Percentiles rank a stretch among this genome's conserved stretches.
phyloP scores from a whole-genome alignment of 805 yeast genomes.

The Candida yuanshanica region DNA sequence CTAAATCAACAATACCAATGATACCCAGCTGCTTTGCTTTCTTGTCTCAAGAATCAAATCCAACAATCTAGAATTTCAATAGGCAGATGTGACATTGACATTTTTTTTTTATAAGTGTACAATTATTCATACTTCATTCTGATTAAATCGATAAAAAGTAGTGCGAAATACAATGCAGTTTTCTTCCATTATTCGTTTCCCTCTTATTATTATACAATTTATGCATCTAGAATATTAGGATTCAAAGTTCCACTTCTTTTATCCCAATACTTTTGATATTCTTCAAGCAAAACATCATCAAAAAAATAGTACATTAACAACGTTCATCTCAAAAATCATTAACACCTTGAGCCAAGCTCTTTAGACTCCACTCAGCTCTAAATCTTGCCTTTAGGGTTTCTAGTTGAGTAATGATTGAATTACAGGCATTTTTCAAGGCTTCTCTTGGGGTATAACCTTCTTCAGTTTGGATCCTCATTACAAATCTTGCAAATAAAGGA shows the following conservation, averaged over 20 bases:
- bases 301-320: background rate
- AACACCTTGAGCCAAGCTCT: constrained; percentile 53
- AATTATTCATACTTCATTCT: no score
- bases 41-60: no score
- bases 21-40: no score
- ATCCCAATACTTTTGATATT: background rate
- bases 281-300: background rate
- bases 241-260: background rate
- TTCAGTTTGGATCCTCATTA: constrained; percentile 91
- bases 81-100: no score
- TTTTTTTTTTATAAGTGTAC: no score
- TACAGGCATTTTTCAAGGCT: constrained; percentile 87
- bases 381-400: constrained; percentile 71
- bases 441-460: constrained; percentile 90
- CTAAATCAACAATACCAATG: no score
- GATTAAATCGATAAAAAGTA: no score
- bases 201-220: background rate
- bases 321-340: background rate
- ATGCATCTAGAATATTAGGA: no score
- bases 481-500: constrained; percentile 92
- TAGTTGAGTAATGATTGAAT: constrained; percentile 72
- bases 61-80: no score
- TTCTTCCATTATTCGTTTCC: no score
- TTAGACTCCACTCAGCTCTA: constrained; percentile 88
- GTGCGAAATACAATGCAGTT: no score